Conservation (phyloP, 805 yeast species). For the Brettanomyces naardenensis region DNA sequence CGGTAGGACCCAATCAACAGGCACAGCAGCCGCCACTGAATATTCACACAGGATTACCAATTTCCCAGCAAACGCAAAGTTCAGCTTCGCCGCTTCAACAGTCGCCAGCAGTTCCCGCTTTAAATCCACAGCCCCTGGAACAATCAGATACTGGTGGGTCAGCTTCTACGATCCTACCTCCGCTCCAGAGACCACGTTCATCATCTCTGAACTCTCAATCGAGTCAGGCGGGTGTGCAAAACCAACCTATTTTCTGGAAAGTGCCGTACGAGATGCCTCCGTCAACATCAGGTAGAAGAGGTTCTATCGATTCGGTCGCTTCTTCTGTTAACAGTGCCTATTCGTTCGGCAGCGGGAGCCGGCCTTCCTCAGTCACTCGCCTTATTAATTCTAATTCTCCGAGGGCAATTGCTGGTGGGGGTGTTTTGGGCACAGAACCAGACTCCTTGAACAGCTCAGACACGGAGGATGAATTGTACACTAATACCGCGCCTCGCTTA, state of each 20-base stretch:
- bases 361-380: conserved; percentile 4
- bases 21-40: conserved; percentile 3
- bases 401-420: conserved; percentile 5
- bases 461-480: conserved; percentile 26
- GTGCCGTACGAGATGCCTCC: conserved; percentile 52
- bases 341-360: conserved; percentile 13
- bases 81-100: too few relatives aligned
- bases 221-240: conserved; percentile 1
- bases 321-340: conserved; percentile 32
- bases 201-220: conserved; percentile 12
- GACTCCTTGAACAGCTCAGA: conserved; percentile 23
- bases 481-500: conserved; percentile 12
- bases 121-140: background rate
- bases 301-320: conserved; percentile 42
- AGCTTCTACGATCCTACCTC: conserved; percentile 12
- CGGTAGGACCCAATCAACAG: background rate
- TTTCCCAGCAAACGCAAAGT: too few relatives aligned
- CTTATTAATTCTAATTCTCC: background rate
- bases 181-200: conserved; percentile 14
- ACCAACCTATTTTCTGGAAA: conserved; percentile 41
- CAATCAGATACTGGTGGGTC: background rate
- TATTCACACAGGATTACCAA: too few relatives aligned
- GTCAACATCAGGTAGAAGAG: conserved; percentile 21
- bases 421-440: too few relatives aligned
- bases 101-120: background rate